These are phyloP conservation scores for Discostella stelligeroides DNA, from an alignment of 108 stramenopile species.

Conservation along the genomic window DNA sequence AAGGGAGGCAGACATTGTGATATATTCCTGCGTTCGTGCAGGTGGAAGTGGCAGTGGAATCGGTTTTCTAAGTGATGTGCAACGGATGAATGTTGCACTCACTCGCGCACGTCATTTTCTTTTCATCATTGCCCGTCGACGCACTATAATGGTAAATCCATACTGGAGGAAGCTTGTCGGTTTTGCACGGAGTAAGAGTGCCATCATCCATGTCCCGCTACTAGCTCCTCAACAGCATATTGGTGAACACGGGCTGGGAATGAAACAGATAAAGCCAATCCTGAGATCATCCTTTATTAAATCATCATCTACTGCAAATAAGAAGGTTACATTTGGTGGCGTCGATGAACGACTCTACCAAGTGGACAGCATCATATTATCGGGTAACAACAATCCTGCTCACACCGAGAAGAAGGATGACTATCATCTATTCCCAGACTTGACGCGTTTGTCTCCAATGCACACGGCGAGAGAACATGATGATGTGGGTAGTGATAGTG, in stretches of 20 bases:
- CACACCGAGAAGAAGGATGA: slow-evolving; percentile 6
- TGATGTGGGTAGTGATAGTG: slow-evolving; percentile 18
- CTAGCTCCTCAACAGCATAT: background rate
- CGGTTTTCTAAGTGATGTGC: slow-evolving; percentile 85
- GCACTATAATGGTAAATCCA: slow-evolving; percentile 48
- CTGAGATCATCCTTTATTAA: slow-evolving; percentile 20
- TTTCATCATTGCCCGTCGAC: slow-evolving; percentile 47
- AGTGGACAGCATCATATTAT: slow-evolving; percentile 4
- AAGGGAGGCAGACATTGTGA: slow-evolving; percentile 69
- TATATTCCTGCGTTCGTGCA: slow-evolving; percentile 67
- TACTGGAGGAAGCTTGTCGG: slow-evolving; percentile 50
- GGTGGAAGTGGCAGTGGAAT: slow-evolving; percentile 54
- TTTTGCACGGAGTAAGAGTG: slow-evolving; percentile 29
- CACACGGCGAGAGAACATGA: background rate
- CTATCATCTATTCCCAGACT: slow-evolving; percentile 32
- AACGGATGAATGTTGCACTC: slow-evolving; percentile 91
- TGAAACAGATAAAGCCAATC: background rate
- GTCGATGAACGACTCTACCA: slow-evolving; percentile 14
- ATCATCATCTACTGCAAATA: slow-evolving; percentile 1
- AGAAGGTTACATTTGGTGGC: slow-evolving; percentile 16
- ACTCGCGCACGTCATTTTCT: slow-evolving; percentile 64
- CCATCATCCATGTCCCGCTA: slow-evolving; percentile 46
- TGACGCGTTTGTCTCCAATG: slow-evolving; percentile 34
- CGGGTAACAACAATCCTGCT: too few species aligned
- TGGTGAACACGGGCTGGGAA: too few species aligned